Evolutionary conservation across 2,329 filamentous ascomycete genomes (phyloP).

Genomic region (Neocucurbitaria cava): DNA sequence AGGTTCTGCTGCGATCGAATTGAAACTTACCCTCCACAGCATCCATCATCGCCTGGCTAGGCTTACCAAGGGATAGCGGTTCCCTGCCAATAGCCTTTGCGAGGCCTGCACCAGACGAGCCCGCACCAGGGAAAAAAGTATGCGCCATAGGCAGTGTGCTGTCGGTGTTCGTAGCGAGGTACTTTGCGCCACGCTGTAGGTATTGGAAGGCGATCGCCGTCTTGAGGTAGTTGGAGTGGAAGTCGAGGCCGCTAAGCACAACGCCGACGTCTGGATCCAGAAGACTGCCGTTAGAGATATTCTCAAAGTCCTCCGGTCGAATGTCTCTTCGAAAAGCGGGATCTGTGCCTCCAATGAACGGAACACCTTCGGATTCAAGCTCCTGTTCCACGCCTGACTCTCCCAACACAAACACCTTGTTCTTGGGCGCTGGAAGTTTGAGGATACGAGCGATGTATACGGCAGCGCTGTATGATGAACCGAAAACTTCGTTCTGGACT

Average conservation of each 20-base stretch:
- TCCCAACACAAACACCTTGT: conserved; percentile 93
- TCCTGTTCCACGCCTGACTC: conserved; percentile 92
- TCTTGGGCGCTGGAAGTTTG: conserved; percentile 75
- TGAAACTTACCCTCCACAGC: conserved; percentile 95
- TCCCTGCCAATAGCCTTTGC: conserved; percentile 67
- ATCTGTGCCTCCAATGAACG: conserved; percentile 87
- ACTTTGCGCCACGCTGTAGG: conserved; percentile 78
- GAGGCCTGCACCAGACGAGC: conserved; percentile 79
- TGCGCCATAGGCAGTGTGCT: conserved; percentile 84
- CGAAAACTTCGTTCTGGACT: conserved; percentile 85
- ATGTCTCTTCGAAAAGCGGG: conserved; percentile 78
- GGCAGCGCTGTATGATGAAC: conserved; percentile 91
- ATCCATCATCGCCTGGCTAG: conserved; percentile 99
- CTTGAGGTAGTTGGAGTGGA: conserved; percentile 96
- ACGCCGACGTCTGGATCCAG: conserved; percentile 89
- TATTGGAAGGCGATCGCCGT: conserved; percentile 85
- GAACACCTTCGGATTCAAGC: conserved; percentile 77
- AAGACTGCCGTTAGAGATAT: conserved; percentile 73
- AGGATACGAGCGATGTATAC: conserved; percentile 97
- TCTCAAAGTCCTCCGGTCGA: conserved; percentile 77
- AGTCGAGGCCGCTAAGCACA: conserved; percentile 89
- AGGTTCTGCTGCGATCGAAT: conserved; percentile 82
- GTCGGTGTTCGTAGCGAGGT: conserved; percentile 93
- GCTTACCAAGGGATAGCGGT: conserved; percentile 86
- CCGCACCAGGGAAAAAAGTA: conserved; percentile 89